Evolutionary conservation across 345 rosid genomes (phyloP).

Genomic region (Brassica carinata): DNA sequence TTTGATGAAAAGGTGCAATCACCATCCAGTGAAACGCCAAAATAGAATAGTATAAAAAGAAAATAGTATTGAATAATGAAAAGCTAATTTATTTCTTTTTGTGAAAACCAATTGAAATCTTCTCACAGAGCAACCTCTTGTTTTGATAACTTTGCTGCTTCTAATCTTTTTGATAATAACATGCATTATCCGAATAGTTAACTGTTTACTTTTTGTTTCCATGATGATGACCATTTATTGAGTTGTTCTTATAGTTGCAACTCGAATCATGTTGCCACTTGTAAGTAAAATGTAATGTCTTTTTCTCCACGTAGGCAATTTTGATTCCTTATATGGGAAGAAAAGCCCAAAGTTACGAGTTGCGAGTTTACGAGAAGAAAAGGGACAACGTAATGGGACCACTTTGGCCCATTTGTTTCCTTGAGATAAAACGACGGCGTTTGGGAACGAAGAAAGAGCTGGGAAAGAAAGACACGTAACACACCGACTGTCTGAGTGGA

Average conservation of each 20-base stretch:
- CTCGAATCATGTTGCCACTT: not conserved
- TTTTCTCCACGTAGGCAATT: not conserved
- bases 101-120: no score
- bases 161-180: not conserved
- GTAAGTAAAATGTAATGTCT: not conserved
- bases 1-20: conserved; percentile 10
- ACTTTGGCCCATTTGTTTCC: not conserved
- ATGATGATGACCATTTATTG: not conserved
- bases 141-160: no score
- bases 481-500: not conserved
- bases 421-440: not conserved
- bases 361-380: not conserved
- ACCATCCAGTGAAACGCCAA: not conserved
- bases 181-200: not conserved
- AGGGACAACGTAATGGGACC: not conserved
- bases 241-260: not conserved
- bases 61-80: no score
- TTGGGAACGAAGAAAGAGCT: not conserved
- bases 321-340: not conserved
- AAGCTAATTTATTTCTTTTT: no score
- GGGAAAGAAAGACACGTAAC: not conserved
- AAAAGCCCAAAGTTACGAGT: not conserved
- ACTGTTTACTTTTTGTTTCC: not conserved
- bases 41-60: no score
- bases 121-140: no score